phyloP scores from a whole-genome alignment of 306 rosid genomes.

The Fragaria nilgerrensis region DNA sequence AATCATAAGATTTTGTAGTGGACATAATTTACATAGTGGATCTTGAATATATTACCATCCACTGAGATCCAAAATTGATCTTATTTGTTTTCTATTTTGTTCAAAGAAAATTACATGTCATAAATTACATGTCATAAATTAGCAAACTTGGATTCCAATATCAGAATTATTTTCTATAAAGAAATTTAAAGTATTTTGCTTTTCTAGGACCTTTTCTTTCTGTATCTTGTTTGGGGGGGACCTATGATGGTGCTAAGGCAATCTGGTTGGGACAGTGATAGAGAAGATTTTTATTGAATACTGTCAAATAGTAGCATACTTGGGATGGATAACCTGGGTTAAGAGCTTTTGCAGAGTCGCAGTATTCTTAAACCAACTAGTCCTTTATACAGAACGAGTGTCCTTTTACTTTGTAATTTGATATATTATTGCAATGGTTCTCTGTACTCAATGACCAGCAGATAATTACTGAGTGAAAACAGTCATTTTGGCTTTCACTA shows the following conservation, averaged over 20 bases:
- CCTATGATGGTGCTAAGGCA: background rate
- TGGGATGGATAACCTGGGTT: background rate
- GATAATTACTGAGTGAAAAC: background rate
- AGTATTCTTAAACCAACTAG: background rate
- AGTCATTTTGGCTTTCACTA: background rate
- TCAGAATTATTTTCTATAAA: background rate
- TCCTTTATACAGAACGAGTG: background rate
- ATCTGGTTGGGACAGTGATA: background rate
- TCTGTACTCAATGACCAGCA: background rate
- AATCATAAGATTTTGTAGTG: constrained; percentile 19
- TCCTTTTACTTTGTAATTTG: background rate
- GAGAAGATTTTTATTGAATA: background rate
- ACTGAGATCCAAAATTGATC: constrained; percentile 15
- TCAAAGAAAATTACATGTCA: constrained; percentile 5
- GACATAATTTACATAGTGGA: constrained; percentile 19
- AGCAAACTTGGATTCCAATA: constrained; percentile 16
- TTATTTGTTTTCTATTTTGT: background rate
- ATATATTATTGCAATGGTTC: background rate
- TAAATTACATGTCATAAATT: constrained; percentile 2
- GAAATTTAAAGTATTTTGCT: background rate
- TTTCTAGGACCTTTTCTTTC: constrained; percentile 12
- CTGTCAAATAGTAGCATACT: background rate
- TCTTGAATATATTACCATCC: constrained; percentile 23
- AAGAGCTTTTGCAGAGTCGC: background rate
- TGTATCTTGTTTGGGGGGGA: background rate